These are phyloP conservation scores for Neoboletus brunneissimus DNA, from an alignment of 768 basidiomycete genomes.

Conservation along the genomic window DNA sequence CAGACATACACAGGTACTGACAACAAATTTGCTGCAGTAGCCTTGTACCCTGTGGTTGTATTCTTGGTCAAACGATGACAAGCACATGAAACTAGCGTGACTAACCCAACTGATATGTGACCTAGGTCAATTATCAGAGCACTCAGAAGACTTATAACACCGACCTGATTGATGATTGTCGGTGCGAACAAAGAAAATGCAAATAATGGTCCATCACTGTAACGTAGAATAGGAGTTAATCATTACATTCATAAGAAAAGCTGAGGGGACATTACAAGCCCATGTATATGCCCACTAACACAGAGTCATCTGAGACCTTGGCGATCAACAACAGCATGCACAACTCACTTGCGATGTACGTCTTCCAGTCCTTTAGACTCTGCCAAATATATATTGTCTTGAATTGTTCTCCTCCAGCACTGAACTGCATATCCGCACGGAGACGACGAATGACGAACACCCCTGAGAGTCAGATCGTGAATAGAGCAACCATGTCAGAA, in stretches of 20 bases:
- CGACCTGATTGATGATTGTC: constrained; percentile 49
- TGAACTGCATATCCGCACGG: constrained; percentile 61
- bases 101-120: constrained; percentile 21
- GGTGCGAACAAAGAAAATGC: constrained; percentile 53
- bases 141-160: constrained; percentile 7
- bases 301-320: background rate
- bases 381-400: constrained; percentile 54
- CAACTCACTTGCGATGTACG: constrained; percentile 61
- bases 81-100: background rate
- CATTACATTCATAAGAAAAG: background rate
- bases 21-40: constrained; percentile 68
- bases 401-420: constrained; percentile 59
- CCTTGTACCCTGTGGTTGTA: constrained; percentile 46
- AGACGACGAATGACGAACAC: constrained; percentile 64
- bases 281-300: constrained; percentile 65
- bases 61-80: background rate
- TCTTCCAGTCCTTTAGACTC: constrained; percentile 69
- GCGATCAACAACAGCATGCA: background rate
- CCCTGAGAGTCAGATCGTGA: constrained; percentile 34
- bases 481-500: background rate
- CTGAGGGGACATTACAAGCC: constrained; percentile 50
- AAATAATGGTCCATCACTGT: constrained; percentile 49
- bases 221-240: constrained; percentile 2
- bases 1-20: constrained; percentile 77
- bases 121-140: background rate